Conservation (phyloP, 345 rosid species). For the Lepidium aucheri region DNA sequence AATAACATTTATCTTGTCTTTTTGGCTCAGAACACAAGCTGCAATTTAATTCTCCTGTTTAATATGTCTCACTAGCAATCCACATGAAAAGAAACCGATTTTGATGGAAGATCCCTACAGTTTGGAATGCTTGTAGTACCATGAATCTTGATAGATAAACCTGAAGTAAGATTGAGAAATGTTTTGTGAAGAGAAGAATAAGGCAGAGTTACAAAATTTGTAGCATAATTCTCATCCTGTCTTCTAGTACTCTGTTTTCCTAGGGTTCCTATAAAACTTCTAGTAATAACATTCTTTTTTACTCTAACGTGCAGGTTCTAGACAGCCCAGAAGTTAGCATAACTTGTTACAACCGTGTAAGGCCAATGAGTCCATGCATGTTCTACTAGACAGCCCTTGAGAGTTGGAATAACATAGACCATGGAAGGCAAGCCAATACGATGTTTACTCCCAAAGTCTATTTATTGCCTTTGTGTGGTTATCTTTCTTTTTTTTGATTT, state of each 20-base stretch:
- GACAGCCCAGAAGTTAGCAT: not conserved
- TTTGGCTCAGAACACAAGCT: conserved; percentile 3
- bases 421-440: not conserved
- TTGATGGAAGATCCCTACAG: not conserved
- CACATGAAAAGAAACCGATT: not conserved
- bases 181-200: not conserved
- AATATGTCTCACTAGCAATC: not conserved
- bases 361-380: not conserved
- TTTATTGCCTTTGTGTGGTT: conserved; percentile 5
- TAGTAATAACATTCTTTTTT: not conserved
- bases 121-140: not conserved
- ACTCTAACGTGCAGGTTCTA: conserved; percentile 19
- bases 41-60: not conserved
- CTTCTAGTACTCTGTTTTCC: not conserved
- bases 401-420: not conserved
- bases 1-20: not conserved
- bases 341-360: not conserved
- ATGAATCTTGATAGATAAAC: conserved; percentile 4
- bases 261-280: not conserved
- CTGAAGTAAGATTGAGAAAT: not conserved
- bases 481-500: conserved; percentile 4
- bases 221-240: not conserved
- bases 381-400: not conserved
- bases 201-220: not conserved
- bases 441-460: not conserved